Percentiles rank a stretch among this genome's conserved stretches.
phyloP scores from a whole-genome alignment of 345 rosid genomes.

The Cochlearia excelsa region DNA sequence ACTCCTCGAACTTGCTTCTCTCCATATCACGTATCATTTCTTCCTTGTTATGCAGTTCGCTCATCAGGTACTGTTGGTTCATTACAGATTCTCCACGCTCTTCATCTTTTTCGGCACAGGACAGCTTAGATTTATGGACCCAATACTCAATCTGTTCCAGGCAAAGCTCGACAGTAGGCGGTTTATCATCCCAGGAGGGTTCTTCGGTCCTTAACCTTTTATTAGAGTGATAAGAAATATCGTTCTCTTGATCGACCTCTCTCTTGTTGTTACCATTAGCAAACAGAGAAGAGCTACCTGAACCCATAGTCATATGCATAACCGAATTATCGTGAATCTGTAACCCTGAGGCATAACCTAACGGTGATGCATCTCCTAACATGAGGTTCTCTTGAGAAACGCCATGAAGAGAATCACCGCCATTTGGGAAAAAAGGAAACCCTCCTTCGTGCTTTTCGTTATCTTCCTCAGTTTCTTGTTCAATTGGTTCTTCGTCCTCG shows the following conservation, averaged over 20 bases:
- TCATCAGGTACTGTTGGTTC: constrained; percentile 51
- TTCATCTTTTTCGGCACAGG: constrained; percentile 45
- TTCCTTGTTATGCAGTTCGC: constrained; percentile 52
- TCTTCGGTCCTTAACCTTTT: constrained; percentile 71
- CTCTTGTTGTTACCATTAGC: constrained; percentile 63
- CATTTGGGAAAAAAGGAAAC: constrained; percentile 47
- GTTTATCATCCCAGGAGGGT: constrained; percentile 50
- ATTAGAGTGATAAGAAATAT: constrained; percentile 43
- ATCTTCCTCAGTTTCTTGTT: constrained; percentile 41
- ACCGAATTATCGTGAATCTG: constrained; percentile 50
- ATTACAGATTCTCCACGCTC: constrained; percentile 39
- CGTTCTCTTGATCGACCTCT: constrained; percentile 53
- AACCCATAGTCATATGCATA: constrained; percentile 54
- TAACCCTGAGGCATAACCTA: constrained; percentile 51
- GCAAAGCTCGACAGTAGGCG: constrained; percentile 44
- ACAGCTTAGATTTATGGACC: constrained; percentile 51
- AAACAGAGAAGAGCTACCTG: constrained; percentile 52
- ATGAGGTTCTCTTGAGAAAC: constrained; percentile 54
- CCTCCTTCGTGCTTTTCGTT: constrained; percentile 40
- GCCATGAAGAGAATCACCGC: constrained; percentile 43
- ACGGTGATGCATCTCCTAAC: constrained; percentile 45
- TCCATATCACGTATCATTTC: constrained; percentile 56
- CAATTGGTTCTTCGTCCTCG: no score
- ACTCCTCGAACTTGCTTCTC: constrained; percentile 55
- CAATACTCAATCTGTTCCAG: constrained; percentile 49